phyloP scores from a whole-genome alignment of 164 flowering plant species.

The Kingdonia uniflora region DNA sequence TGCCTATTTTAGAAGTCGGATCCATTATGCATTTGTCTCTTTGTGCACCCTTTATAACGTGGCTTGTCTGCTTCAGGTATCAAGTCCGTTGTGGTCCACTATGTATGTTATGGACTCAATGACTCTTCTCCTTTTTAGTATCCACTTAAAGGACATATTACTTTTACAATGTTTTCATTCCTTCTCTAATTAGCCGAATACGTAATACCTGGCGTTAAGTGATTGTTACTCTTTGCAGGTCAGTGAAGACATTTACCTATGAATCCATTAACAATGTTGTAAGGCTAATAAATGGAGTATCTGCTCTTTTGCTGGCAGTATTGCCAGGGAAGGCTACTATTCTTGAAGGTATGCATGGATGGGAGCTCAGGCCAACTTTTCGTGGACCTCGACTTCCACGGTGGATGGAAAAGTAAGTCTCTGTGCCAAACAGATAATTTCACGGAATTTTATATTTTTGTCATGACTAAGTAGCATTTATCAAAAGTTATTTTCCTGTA shows the following conservation, averaged over 20 bases:
- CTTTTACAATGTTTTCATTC: background rate
- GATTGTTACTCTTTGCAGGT: constrained; percentile 38
- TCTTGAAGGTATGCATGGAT: constrained; percentile 91
- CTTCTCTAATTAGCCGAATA: background rate
- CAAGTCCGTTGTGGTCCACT: too few species aligned
- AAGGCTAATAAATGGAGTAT: constrained; percentile 84
- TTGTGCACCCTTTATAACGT: too few species aligned
- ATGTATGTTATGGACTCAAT: too few species aligned
- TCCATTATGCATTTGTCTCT: too few species aligned
- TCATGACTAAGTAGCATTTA: too few species aligned
- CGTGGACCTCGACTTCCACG: constrained; percentile 91
- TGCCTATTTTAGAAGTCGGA: too few species aligned
- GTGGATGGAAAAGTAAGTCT: constrained; percentile 96
- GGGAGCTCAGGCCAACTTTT: constrained; percentile 95
- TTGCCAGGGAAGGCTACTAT: constrained; percentile 79
- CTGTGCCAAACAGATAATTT: too few species aligned
- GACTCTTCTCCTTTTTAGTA: too few species aligned
- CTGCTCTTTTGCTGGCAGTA: constrained; percentile 69
- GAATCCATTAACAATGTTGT: constrained; percentile 81
- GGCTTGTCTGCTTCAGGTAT: too few species aligned
- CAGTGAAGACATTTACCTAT: constrained; percentile 85
- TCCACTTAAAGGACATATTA: background rate
- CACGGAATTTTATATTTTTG: too few species aligned
- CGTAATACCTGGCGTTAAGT: background rate
- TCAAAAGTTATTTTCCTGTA: too few species aligned